phyloP scores from a whole-genome alignment of 2,329 filamentous ascomycete species.

The Cladosporium austrohemisphaericum region DNA sequence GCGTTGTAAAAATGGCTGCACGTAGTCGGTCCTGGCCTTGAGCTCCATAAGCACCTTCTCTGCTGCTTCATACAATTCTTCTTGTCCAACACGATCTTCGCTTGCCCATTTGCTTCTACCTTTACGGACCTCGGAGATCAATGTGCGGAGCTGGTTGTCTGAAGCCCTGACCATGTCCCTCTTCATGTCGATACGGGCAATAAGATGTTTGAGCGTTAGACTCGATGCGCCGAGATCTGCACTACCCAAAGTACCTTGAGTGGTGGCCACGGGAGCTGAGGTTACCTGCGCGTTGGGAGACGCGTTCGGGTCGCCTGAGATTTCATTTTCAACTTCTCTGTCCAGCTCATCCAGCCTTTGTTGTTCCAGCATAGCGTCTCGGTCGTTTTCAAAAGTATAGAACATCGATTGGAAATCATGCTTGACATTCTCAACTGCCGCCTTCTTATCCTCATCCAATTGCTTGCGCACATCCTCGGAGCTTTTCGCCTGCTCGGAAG shows the following conservation, averaged over 20 bases:
- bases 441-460: constrained; percentile 85
- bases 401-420: constrained; percentile 90
- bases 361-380: constrained; percentile 95
- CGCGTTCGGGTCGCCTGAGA: constrained; percentile 59
- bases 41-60: constrained; percentile 97
- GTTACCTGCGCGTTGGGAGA: constrained; percentile 52
- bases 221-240: constrained; percentile 95
- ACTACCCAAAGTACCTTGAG: constrained; percentile 85
- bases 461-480: constrained; percentile 89
- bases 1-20: constrained; percentile 86
- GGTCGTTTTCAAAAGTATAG: constrained; percentile 91
- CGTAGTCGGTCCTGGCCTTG: constrained; percentile 96
- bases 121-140: constrained; percentile 97
- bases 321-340: constrained; percentile 91
- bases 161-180: constrained; percentile 85
- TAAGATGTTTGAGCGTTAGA: constrained; percentile 92
- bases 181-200: constrained; percentile 90
- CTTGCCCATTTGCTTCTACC: constrained; percentile 99
- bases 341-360: constrained; percentile 95
- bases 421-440: constrained; percentile 84
- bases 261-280: constrained; percentile 52
- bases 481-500: constrained; percentile 58
- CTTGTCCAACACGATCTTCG: constrained; percentile 94
- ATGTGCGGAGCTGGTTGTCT: constrained; percentile 81
- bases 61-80: constrained; percentile 93